phyloP scores from a whole-genome alignment of 2,329 filamentous ascomycete genomes.

The Fusarium annulatum region DNA sequence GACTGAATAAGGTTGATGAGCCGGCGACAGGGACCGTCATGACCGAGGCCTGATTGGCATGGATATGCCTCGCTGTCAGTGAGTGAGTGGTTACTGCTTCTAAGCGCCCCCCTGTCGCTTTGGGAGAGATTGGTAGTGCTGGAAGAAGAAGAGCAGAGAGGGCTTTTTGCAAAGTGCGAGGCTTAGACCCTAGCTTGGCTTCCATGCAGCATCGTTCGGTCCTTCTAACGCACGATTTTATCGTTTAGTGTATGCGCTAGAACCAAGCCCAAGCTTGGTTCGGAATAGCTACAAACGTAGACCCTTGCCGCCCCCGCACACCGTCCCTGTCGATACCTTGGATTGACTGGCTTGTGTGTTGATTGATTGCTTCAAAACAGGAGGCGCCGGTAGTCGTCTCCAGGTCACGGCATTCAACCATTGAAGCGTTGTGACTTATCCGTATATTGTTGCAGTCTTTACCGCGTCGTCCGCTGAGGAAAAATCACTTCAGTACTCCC shows the following conservation, averaged over 20 bases:
- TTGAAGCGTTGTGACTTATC: neutral
- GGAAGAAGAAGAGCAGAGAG: constrained; percentile 14
- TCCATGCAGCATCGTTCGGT: constrained; percentile 46
- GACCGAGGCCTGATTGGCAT: constrained; percentile 31
- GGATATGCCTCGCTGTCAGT: constrained; percentile 32
- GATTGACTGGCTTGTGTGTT: constrained; percentile 19
- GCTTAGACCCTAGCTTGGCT: constrained; percentile 44
- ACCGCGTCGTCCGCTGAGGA: constrained; percentile 13
- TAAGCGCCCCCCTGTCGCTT: constrained; percentile 21
- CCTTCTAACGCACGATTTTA: constrained; percentile 47
- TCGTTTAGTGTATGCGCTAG: constrained; percentile 38
- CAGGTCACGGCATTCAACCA: constrained; percentile 30
- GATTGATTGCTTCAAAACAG: constrained; percentile 18
- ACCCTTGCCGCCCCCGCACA: constrained; percentile 39
- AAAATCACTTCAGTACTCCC: neutral
- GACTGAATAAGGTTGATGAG: constrained; percentile 35
- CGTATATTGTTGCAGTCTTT: neutral
- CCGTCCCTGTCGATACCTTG: constrained; percentile 34
- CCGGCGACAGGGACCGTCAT: constrained; percentile 25
- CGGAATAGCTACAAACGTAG: constrained; percentile 31
- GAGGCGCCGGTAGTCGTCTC: constrained; percentile 33
- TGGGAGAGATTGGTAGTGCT: constrained; percentile 27
- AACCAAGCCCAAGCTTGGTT: constrained; percentile 31
- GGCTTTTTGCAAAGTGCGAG: constrained; percentile 45
- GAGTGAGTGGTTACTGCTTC: constrained; percentile 20